Percentiles rank a stretch among this genome's conserved stretches.
phyloP scores from a whole-genome alignment of 2,329 filamentous ascomycete genomes.

The Cladosporium cucumerinum region DNA sequence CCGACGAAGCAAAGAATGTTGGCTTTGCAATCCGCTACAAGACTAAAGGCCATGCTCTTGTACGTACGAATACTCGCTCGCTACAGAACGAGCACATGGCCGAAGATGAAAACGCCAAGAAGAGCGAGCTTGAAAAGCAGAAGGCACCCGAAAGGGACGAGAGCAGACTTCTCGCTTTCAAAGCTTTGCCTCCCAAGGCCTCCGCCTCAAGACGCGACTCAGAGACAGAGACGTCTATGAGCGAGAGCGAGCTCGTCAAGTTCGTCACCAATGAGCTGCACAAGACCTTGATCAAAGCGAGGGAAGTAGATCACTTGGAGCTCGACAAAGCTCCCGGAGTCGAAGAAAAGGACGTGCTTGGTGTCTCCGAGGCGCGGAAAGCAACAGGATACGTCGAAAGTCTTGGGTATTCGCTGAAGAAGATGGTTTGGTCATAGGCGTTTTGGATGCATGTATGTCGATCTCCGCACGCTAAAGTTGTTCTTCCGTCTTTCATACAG shows the following conservation, averaged over 20 bases:
- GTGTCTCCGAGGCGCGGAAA: constrained; percentile 76
- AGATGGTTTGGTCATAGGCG: constrained; percentile 73
- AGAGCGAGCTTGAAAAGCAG: constrained; percentile 28
- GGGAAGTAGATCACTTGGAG: constrained; percentile 27
- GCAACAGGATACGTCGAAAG: constrained; percentile 84
- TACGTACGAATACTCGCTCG: constrained; percentile 81
- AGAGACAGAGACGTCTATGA: constrained; percentile 25
- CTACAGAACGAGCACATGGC: constrained; percentile 57
- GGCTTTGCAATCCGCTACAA: constrained; percentile 79
- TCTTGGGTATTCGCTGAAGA: constrained; percentile 86
- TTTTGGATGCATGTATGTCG: not conserved
- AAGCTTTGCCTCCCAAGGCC: constrained; percentile 51
- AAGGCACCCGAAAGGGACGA: constrained; percentile 24
- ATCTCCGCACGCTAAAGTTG: not conserved
- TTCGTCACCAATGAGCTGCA: constrained; percentile 75
- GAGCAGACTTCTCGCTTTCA: constrained; percentile 51
- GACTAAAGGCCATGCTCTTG: constrained; percentile 66
- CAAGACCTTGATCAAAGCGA: constrained; percentile 46
- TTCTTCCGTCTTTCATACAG: constrained; percentile 2
- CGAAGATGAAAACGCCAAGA: constrained; percentile 29
- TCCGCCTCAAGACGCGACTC: constrained; percentile 33
- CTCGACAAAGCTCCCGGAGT: constrained; percentile 35
- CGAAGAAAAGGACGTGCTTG: constrained; percentile 70
- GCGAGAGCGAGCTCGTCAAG: constrained; percentile 55
- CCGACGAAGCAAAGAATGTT: constrained; percentile 75